Base-by-base conservation (phyloP, 345 rosid species). In the Zanthoxylum bungeanum region DNA sequence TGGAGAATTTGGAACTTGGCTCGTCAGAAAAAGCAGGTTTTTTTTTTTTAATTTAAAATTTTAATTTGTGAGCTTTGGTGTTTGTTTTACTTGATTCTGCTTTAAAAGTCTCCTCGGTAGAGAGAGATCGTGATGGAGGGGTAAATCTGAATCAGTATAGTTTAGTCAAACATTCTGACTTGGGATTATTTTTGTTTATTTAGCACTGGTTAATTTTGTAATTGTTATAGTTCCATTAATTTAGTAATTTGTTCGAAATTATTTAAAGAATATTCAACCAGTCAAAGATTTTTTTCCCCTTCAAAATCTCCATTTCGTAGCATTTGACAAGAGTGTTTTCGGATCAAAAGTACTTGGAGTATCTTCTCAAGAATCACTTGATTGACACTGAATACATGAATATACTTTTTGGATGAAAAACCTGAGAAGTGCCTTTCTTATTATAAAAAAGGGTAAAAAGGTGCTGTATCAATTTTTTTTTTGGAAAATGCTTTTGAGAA, bases 1-100 rank as follows among this genome's bases (percentile, higher is more conserved):
- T 96, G 98, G 98, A 84, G 99, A 91, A 96, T 93, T 78, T 96
- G 97, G 99, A 91, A 96, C 86, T 78, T 92, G 72, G 99, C 98
- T 81, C 96, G 99, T 68, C 97, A 93, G 76, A 96, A 96, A 90
- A 96, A 96, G 81, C 98, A 96, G 97, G 98, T 96, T 46, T 11
- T 65, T 50, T 60, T n/a, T 36, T 24, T 4, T 2, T 0, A 22
- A 27, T 2, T 62, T 65, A 58, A 28, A 4, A 4, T 63, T 16
- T 31, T 31, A n/a, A 57, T 57, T 50, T 64, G 14, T 33, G 10
- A 17, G n/a, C 24, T 7, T 17, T 27, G 19, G 12, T 42, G 27
- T 71, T 22, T 4, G 24, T 60, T 65, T 63, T 16, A 30, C 52
- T 57, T 37, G 42, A 1, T 64, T 19, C 8, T 68, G 59, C 40